Evolutionary conservation across 2,329 filamentous ascomycete species (phyloP).

Genomic region (Ceratocystis eucalypticola): DNA sequence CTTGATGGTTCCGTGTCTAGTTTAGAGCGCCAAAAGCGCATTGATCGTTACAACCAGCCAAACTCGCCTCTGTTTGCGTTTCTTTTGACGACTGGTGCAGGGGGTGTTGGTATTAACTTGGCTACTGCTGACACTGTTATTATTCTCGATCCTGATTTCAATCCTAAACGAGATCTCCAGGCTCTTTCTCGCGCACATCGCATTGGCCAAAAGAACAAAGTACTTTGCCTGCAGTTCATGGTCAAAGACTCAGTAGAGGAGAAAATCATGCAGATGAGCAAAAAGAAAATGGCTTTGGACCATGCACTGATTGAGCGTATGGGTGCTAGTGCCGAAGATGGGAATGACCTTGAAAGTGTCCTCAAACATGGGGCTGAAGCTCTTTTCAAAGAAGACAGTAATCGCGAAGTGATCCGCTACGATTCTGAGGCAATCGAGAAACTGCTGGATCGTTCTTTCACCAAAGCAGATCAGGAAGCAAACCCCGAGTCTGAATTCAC

Average conservation of each 20-base stretch:
- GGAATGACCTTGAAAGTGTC: slow-evolving; percentile 73
- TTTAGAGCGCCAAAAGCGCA: slow-evolving; percentile 82
- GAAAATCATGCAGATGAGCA: slow-evolving; percentile 89
- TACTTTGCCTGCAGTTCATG: slow-evolving; percentile 88
- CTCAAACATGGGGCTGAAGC: slow-evolving; percentile 77
- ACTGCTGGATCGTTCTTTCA: slow-evolving; percentile 72
- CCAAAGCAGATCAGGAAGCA: slow-evolving; percentile 47
- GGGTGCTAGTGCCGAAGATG: slow-evolving; percentile 66
- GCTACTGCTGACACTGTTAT: slow-evolving; percentile 96
- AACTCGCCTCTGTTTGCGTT: slow-evolving; percentile 78
- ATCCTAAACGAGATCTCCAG: slow-evolving; percentile 95
- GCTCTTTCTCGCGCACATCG: slow-evolving; percentile 87
- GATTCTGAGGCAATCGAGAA: slow-evolving; percentile 73
- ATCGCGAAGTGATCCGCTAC: slow-evolving; percentile 63
- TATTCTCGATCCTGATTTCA: slow-evolving; percentile 93
- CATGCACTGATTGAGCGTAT: slow-evolving; percentile 89
- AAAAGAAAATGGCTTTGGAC: slow-evolving; percentile 90
- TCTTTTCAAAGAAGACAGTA: slow-evolving; percentile 63
- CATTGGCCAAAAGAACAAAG: slow-evolving; percentile 91
- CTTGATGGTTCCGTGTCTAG: slow-evolving; percentile 75
- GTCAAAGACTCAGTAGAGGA: slow-evolving; percentile 83
- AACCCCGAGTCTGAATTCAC: slow-evolving; percentile 51
- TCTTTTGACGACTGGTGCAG: slow-evolving; percentile 81
- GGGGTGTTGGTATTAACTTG: slow-evolving; percentile 93
- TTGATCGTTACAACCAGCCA: slow-evolving; percentile 83